These are phyloP conservation scores for Termitomyces sp. DNA, from an alignment of 768 basidiomycete species.

Conservation along the genomic window DNA sequence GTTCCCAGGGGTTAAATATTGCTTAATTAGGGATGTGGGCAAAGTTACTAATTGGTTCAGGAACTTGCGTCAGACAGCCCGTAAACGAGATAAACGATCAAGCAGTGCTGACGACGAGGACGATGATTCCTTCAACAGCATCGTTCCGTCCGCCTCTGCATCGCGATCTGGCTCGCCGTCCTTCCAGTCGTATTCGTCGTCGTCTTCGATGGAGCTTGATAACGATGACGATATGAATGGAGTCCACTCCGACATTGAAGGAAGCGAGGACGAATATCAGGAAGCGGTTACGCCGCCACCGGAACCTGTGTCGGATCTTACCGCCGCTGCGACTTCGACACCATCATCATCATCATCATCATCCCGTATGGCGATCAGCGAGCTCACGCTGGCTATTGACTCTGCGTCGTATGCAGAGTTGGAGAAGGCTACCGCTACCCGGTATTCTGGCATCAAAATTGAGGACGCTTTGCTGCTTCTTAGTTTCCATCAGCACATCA, in stretches of 20 bases:
- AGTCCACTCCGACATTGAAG: conserved; percentile 40
- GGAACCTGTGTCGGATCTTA: conserved; percentile 33
- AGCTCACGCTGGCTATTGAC: conserved; percentile 31
- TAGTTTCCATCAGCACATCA: conserved; percentile 65
- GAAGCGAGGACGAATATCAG: conserved; percentile 67
- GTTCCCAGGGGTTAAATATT: conserved; percentile 12
- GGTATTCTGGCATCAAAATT: conserved; percentile 51
- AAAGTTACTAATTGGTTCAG: conserved; percentile 90
- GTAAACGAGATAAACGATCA: conserved; percentile 57
- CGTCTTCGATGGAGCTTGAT: conserved; percentile 47
- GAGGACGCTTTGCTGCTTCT: conserved; percentile 73
- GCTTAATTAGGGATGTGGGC: conserved; percentile 56
- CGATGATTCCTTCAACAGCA: conserved; percentile 37
- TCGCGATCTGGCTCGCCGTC: conserved; percentile 52
- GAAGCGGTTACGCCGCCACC: conserved; percentile 73
- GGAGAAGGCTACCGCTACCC: conserved; percentile 39
- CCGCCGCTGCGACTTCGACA: conserved; percentile 21
- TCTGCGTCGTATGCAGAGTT: conserved; percentile 39
- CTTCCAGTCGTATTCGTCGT: conserved; percentile 46
- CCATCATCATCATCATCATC: conserved; percentile 21
- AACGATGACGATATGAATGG: conserved; percentile 37
- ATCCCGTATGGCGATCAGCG: conserved; percentile 22
- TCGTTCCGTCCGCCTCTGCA: conserved; percentile 31
- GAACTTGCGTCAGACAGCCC: conserved; percentile 75
- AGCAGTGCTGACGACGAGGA: conserved; percentile 40